Evolutionary conservation across 306 rosid species (phyloP), one percentile per base, ranked within the genome.

Genomic region (Cucumis melo): DNA sequence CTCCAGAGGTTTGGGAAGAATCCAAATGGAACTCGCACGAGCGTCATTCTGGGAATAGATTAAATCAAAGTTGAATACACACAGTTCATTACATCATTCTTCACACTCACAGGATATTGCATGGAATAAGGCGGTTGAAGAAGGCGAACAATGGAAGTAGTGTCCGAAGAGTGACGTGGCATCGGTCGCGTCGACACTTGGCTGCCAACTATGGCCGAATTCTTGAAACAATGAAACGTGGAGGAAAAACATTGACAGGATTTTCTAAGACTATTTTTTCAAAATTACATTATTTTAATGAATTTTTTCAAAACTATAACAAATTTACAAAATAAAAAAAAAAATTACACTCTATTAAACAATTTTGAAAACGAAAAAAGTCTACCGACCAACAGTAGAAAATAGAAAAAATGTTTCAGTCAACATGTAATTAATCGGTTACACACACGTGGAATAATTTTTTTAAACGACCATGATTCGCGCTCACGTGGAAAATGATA

Each of bases 1-100:
- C 88, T 85, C 92, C 92, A 81, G 19, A 88, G 79, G 79, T 75
- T 84, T 63, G 80, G 66, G 59, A 73, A 6, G 34, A 90, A 84
- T 51, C 80, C 80, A 21, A 72, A 71, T 8, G 81, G 85, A 68
- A 86, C 81, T 54, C 78, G 87, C 96, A 91, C 87, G 78, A 27
- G 68, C 59, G 57, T 16, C 16, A 60, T 39, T 42, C 2, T 4
- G 15, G 66, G 74, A 60, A 34, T 7, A 19, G 5, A 39, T 42
- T 8, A 39, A 65, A 17, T 64, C 48, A 19, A 8, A 64, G 24
- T 38, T n/a, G 15, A 36, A 17, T 16, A 16, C 8, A 3, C 7
- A 32, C 7, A 16, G 24, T 64, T 65, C 15, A 39, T 65, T 38
- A 32, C 34, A 2, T 32, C 34, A 32, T 2, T 32, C 73, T 39